Percentiles rank a stretch among this genome's conserved stretches.
These are phyloP conservation scores for Lepidium campestre DNA, from an alignment of 441 rosid species.

Conservation along the genomic window DNA sequence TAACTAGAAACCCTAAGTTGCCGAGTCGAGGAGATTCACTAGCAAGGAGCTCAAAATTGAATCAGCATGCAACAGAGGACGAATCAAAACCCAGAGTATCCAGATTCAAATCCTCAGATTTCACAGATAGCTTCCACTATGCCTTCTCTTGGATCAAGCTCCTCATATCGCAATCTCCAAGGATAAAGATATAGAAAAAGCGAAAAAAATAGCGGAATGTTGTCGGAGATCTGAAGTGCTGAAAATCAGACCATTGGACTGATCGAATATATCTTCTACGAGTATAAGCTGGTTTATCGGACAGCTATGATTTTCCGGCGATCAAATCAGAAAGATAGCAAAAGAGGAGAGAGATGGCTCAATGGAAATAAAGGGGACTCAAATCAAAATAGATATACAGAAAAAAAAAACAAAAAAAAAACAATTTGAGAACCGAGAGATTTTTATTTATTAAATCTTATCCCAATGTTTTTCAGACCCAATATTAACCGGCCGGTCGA, in stretches of 20 bases:
- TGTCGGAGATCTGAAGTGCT: constrained; percentile 16
- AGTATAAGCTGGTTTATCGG: constrained; percentile 22
- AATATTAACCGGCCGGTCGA: no score
- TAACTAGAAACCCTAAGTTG: constrained; percentile 22
- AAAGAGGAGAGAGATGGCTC: background rate
- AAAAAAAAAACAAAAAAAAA: no score
- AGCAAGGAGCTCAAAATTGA: constrained; percentile 10
- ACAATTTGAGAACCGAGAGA: background rate
- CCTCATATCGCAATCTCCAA: constrained; percentile 1
- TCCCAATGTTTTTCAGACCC: background rate
- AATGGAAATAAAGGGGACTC: background rate
- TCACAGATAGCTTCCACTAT: background rate
- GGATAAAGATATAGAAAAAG: background rate
- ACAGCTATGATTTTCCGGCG: constrained; percentile 30
- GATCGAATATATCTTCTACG: constrained; percentile 20
- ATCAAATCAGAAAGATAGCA: constrained; percentile 27
- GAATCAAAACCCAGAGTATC: background rate
- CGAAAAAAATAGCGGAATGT: constrained; percentile 21
- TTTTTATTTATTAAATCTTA: background rate
- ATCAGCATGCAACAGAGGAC: constrained; percentile 20
- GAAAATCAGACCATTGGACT: constrained; percentile 15
- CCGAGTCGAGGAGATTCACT: constrained; percentile 6
- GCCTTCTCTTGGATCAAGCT: background rate
- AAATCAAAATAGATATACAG: background rate
- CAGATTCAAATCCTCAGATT: constrained; percentile 30